phyloP scores from a whole-genome alignment of 345 rosid genomes.

The Luvunga scandens region DNA sequence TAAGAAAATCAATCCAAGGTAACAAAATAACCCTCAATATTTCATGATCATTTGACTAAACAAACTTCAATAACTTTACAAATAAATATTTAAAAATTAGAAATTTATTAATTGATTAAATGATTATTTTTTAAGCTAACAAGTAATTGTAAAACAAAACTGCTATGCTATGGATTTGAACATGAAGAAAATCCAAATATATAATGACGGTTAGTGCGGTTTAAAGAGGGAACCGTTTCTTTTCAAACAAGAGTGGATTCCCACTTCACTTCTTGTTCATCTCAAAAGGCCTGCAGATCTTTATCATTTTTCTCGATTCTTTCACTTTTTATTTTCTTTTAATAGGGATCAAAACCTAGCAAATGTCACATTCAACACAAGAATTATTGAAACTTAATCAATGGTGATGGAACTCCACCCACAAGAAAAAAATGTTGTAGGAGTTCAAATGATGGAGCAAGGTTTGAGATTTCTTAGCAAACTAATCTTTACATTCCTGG shows the following conservation, averaged over 20 bases:
- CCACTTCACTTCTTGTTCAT: background rate
- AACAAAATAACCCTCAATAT: too few relatives aligned
- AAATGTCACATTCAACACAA: background rate
- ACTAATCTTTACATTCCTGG: background rate
- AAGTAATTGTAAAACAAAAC: background rate
- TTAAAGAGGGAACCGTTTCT: background rate
- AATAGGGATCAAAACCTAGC: background rate
- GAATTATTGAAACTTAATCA: background rate
- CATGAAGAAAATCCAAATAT: background rate
- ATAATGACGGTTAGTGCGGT: constrained; percentile 18
- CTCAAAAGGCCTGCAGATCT: background rate
- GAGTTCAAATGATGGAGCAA: constrained; percentile 12
- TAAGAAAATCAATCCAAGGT: too few relatives aligned
- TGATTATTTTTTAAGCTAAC: background rate
- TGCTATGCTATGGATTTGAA: background rate
- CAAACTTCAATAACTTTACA: too few relatives aligned
- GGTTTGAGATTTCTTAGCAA: constrained; percentile 1
- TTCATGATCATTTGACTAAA: too few relatives aligned
- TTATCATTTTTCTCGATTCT: too few relatives aligned
- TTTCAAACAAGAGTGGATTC: constrained; percentile 1
- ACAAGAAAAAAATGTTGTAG: background rate
- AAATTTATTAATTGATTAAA: background rate
- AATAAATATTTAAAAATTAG: background rate
- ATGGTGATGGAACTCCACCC: constrained; percentile 1
- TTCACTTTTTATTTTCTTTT: background rate